Evolutionary conservation across 139 green algal genomes (phyloP).

Genomic region (Volvox africanus): DNA sequence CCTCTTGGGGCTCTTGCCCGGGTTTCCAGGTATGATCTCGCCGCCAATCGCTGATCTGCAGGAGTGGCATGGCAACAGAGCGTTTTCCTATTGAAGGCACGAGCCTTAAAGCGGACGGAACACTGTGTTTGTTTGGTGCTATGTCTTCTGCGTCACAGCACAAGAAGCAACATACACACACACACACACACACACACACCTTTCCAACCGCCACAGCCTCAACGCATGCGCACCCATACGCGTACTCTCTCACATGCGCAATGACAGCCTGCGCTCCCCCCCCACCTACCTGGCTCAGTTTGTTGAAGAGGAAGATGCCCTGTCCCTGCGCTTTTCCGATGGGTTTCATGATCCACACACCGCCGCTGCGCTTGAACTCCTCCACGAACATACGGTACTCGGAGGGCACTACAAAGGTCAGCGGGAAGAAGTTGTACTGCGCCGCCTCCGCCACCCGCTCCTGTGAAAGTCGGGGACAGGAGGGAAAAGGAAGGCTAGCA

Average conservation of each 20-base stretch:
- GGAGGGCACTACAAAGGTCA: conserved; percentile 77
- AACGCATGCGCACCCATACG: no score
- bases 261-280: background rate
- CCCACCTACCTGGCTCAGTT: conserved; percentile 79
- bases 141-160: no score
- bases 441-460: conserved; percentile 62
- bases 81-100: no score
- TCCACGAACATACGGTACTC: conserved; percentile 91
- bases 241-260: no score
- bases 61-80: background rate
- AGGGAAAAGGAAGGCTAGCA: background rate
- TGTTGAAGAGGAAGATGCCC: conserved; percentile 93
- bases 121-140: no score
- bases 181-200: no score
- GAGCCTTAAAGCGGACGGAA: no score
- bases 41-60: conserved; percentile 75
- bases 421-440: conserved; percentile 80
- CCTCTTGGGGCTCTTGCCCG: conserved; percentile 48
- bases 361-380: conserved; percentile 80
- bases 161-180: no score
- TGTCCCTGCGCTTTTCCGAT: conserved; percentile 80
- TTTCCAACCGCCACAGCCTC: no score
- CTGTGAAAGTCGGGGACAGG: conserved; percentile 36
- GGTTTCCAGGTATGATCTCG: conserved; percentile 68
- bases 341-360: conserved; percentile 93